These are phyloP conservation scores for Geotrichum macrosporum DNA, from an alignment of 1,139 yeast genomes.

Conservation along the genomic window DNA sequence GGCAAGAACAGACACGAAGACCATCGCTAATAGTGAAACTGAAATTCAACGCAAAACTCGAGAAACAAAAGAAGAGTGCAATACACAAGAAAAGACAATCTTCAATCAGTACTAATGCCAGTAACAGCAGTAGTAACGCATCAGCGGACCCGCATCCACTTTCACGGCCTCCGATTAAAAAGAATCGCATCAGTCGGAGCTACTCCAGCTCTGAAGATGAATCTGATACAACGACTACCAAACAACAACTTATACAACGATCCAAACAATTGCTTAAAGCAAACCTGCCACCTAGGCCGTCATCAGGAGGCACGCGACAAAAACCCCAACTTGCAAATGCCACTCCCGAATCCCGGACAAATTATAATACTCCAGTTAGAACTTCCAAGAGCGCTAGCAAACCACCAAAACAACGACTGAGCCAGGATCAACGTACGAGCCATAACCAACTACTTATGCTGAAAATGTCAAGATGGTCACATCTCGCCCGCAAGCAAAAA, in stretches of 20 bases:
- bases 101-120: background rate
- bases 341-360: background rate
- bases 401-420: constrained; percentile 16
- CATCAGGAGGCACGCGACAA: background rate
- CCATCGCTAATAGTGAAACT: background rate
- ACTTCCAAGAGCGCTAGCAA: no score
- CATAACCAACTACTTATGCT: constrained; percentile 28
- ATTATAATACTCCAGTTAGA: constrained; percentile 2
- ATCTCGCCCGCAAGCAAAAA: constrained; percentile 35
- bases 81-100: background rate
- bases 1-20: constrained; percentile 5
- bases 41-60: constrained; percentile 10
- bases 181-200: background rate
- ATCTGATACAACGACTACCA: background rate
- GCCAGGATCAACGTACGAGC: constrained; percentile 30
- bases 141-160: background rate
- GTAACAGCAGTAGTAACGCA: background rate
- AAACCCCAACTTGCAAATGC: background rate
- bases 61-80: background rate
- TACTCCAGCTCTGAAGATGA: constrained; percentile 9
- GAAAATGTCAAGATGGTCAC: constrained; percentile 34
- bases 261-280: background rate
- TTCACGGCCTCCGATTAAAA: background rate
- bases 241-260: background rate
- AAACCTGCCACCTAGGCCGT: background rate